These are phyloP conservation scores for Ogataea corticis DNA, from an alignment of 805 yeast genomes.

Conservation along the genomic window DNA sequence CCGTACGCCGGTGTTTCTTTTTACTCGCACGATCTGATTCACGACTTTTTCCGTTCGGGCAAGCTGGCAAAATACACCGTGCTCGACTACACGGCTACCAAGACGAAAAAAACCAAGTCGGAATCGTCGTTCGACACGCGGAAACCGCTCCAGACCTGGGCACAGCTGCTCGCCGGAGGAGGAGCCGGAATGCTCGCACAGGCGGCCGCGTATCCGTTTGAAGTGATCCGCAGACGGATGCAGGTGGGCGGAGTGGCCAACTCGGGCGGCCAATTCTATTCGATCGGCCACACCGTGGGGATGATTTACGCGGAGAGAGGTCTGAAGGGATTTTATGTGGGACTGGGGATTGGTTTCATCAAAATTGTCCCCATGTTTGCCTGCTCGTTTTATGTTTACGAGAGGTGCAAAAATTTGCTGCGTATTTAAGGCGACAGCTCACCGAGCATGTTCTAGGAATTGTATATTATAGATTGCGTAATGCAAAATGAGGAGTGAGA, in stretches of 20 bases:
- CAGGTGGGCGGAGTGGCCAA: slow-evolving; percentile 86
- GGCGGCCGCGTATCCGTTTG: slow-evolving; percentile 96
- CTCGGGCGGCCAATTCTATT: slow-evolving; percentile 53
- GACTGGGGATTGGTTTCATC: slow-evolving; percentile 91
- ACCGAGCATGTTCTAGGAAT: no score
- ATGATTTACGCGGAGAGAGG: slow-evolving; percentile 75
- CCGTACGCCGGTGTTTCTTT: slow-evolving; percentile 99
- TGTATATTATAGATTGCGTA: no score
- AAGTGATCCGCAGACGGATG: slow-evolving; percentile 90
- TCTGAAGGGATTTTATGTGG: slow-evolving; percentile 85
- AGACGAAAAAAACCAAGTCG: slow-evolving; percentile 25
- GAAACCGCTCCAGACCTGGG: slow-evolving; percentile 81
- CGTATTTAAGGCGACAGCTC: no score
- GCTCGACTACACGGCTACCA: slow-evolving; percentile 12
- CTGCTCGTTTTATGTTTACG: slow-evolving; percentile 93
- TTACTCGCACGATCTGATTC: slow-evolving; percentile 88
- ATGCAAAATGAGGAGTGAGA: not conserved
- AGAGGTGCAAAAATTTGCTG: slow-evolving; percentile 71
- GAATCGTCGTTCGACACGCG: slow-evolving; percentile 45
- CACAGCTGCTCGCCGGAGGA: slow-evolving; percentile 93
- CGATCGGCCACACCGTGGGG: slow-evolving; percentile 54
- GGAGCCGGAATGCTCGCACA: slow-evolving; percentile 94
- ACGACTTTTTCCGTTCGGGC: slow-evolving; percentile 77
- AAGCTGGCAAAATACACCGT: slow-evolving; percentile 55
- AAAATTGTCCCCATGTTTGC: slow-evolving; percentile 98